These are phyloP conservation scores for Coemansia sp. DNA, from an alignment of 192 early-diverging fungal species.

Conservation along the genomic window DNA sequence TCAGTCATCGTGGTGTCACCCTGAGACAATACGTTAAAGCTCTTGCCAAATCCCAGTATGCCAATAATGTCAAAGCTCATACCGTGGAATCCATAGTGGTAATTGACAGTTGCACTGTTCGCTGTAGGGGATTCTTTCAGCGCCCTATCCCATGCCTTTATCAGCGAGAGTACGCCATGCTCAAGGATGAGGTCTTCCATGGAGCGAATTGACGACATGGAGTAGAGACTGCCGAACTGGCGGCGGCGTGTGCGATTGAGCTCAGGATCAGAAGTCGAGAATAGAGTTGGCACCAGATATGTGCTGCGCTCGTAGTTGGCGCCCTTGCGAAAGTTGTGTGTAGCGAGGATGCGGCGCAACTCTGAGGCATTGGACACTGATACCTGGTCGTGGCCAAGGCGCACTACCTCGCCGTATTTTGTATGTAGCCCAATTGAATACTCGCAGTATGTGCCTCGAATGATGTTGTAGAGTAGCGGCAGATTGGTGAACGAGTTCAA, in stretches of 20 bases:
- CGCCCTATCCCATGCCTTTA: constrained; percentile 28
- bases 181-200: constrained; percentile 32
- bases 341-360: constrained; percentile 28
- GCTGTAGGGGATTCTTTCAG: background rate
- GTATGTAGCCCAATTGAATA: constrained; percentile 26
- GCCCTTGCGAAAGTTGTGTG: constrained; percentile 46
- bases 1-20: constrained; percentile 27
- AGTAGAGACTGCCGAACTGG: constrained; percentile 31
- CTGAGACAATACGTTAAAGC: constrained; percentile 16
- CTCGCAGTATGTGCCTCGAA: constrained; percentile 27
- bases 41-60: constrained; percentile 34
- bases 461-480: constrained; percentile 18
- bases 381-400: constrained; percentile 38
- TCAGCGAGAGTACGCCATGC: constrained; percentile 29
- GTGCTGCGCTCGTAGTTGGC: constrained; percentile 26
- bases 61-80: constrained; percentile 46
- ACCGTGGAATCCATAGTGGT: constrained; percentile 41
- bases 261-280: constrained; percentile 41
- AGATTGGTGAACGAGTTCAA: constrained; percentile 36
- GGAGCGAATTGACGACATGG: constrained; percentile 15
- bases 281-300: constrained; percentile 18
- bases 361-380: constrained; percentile 25
- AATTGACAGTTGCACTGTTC: constrained; percentile 25
- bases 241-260: constrained; percentile 33
- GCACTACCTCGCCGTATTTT: constrained; percentile 45